These are phyloP conservation scores for Quercus tomentella DNA, from an alignment of 331 rosid genomes.

Conservation along the genomic window DNA sequence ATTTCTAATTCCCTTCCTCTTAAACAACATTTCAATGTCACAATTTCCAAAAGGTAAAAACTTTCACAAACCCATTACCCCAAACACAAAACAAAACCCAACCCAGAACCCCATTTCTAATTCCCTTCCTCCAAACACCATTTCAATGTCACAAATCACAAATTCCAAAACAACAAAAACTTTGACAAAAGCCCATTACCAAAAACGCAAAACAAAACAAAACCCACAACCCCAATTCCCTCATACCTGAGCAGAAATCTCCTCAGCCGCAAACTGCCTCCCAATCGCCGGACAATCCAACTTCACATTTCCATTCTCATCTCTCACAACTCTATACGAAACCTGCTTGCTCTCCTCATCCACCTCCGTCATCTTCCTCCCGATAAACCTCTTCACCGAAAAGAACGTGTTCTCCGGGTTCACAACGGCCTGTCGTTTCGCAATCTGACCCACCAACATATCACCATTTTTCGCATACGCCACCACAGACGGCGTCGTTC, in stretches of 20 bases:
- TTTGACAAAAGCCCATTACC: no score
- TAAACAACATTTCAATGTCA: no score
- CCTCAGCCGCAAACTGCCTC: slow-evolving; percentile 55
- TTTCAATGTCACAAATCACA: no score
- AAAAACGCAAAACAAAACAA: no score
- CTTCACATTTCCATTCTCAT: slow-evolving; percentile 61
- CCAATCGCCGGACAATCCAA: slow-evolving; percentile 63
- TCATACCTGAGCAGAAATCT: slow-evolving; percentile 58
- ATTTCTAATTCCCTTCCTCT: no score
- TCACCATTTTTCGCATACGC: slow-evolving; percentile 59
- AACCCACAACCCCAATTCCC: no score
- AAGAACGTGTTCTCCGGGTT: slow-evolving; percentile 61
- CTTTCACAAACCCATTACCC: no score
- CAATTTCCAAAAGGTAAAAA: no score
- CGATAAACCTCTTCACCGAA: slow-evolving; percentile 61
- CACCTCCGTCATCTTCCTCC: slow-evolving; percentile 61
- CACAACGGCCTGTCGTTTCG: slow-evolving; percentile 61
- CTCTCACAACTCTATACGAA: slow-evolving; percentile 47
- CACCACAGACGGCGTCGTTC: slow-evolving; percentile 62
- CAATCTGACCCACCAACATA: slow-evolving; percentile 53
- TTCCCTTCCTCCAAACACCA: no score
- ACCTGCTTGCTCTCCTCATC: slow-evolving; percentile 66
- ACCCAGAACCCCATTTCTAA: no score
- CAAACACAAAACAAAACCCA: no score
- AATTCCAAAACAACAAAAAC: no score